Evolutionary conservation across 2,329 filamentous ascomycete genomes (phyloP).

Genomic region (Clathrospora elynae): DNA sequence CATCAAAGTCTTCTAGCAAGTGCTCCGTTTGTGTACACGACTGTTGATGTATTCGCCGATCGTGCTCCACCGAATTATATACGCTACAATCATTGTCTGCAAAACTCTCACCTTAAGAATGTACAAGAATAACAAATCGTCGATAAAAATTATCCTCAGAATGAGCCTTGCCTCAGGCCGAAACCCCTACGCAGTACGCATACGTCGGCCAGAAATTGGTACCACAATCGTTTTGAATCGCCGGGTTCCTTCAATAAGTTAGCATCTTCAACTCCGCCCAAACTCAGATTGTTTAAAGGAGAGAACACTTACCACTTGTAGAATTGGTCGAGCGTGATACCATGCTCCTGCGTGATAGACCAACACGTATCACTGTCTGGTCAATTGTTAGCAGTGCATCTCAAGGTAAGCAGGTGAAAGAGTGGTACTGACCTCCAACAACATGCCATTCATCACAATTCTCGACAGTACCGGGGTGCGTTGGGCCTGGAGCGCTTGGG

Average conservation of each 20-base stretch:
- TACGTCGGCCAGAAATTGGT: constrained; percentile 8
- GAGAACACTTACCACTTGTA: constrained; percentile 8
- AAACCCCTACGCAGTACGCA: constrained; percentile 8
- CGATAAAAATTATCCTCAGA: constrained; percentile 5
- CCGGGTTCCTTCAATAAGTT: constrained; percentile 8
- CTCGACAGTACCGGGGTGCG: constrained; percentile 8
- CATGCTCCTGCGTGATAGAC: constrained; percentile 9
- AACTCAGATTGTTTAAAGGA: constrained; percentile 10
- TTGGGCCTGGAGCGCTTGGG: constrained; percentile 12
- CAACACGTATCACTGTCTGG: constrained; percentile 10
- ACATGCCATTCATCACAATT: constrained; percentile 14
- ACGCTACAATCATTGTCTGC: constrained; percentile 6
- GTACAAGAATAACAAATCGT: constrained; percentile 7
- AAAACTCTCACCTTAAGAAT: no score
- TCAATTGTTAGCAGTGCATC: constrained; percentile 14
- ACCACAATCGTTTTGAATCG: constrained; percentile 6
- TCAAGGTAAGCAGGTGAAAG: constrained; percentile 11
- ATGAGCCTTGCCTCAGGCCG: constrained; percentile 7
- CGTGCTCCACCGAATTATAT: constrained; percentile 10
- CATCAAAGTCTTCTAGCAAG: constrained; percentile 9
- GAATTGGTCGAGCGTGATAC: constrained; percentile 9
- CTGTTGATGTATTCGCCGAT: constrained; percentile 9
- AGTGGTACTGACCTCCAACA: constrained; percentile 11
- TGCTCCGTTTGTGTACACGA: constrained; percentile 9
- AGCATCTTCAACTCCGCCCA: constrained; percentile 7